A percentile compares a stretch with the other conserved stretches of the same genome.
phyloP scores from a whole-genome alignment of 2,329 filamentous ascomycete species.

The Xylariales sp. region DNA sequence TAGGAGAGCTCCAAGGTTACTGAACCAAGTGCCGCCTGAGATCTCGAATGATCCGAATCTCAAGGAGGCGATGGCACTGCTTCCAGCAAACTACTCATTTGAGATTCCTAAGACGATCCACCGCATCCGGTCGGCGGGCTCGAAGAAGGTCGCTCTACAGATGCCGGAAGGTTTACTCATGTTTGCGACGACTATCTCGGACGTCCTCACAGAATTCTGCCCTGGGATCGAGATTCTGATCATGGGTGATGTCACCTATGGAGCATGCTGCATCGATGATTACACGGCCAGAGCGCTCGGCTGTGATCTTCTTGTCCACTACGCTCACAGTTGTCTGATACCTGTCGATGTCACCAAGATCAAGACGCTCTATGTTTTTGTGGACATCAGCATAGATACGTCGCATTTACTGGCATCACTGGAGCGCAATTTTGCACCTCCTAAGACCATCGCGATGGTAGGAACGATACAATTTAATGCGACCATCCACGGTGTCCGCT shows the following conservation, averaged over 20 bases:
- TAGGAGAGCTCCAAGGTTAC: constrained; percentile 67
- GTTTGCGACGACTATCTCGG: constrained; percentile 95
- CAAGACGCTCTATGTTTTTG: constrained; percentile 95
- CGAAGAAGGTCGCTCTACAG: constrained; percentile 86
- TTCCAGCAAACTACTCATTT: constrained; percentile 96
- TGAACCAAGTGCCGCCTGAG: constrained; percentile 85
- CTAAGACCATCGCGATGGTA: constrained; percentile 86
- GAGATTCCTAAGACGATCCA: constrained; percentile 98
- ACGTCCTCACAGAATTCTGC: constrained; percentile 93
- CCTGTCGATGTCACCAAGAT: constrained; percentile 96
- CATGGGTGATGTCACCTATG: constrained; percentile 99
- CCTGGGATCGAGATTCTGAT: constrained; percentile 88
- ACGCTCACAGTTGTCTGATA: constrained; percentile 94
- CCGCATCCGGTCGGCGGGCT: constrained; percentile 73
- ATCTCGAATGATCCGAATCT: constrained; percentile 83
- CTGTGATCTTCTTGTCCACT: constrained; percentile 92
- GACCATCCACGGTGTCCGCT: constrained; percentile 81
- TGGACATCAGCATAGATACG: constrained; percentile 94
- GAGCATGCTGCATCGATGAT: constrained; percentile 97
- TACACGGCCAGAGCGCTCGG: constrained; percentile 92
- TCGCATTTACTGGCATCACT: constrained; percentile 81
- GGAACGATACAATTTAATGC: constrained; percentile 99
- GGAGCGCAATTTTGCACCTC: constrained; percentile 78
- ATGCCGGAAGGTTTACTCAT: constrained; percentile 93
- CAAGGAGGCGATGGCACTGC: constrained; percentile 78